A percentile compares a stretch with the other conserved stretches of the same genome.
Evolutionary conservation across 2,329 filamentous ascomycete species (phyloP).

Genomic region (Diaporthe nobilis): DNA sequence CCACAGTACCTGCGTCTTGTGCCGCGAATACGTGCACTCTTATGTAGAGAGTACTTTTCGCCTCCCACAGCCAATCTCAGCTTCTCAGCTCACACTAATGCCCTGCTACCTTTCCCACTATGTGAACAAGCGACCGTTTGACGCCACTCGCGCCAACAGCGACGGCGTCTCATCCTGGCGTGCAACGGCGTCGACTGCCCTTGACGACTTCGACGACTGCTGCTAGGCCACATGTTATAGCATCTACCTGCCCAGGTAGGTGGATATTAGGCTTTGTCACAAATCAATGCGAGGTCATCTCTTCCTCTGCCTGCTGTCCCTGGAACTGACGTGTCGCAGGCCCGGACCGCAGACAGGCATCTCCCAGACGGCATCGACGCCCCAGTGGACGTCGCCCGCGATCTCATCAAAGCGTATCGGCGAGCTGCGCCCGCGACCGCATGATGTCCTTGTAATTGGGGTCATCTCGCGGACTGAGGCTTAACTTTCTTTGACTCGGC

Average conservation of each 20-base stretch:
- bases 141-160: slow-evolving; percentile 29
- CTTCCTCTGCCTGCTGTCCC: neutral
- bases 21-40: fast-evolving
- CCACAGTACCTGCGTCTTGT: neutral
- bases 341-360: slow-evolving; percentile 25
- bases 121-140: slow-evolving; percentile 26
- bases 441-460: slow-evolving; percentile 27
- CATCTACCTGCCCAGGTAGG: neutral
- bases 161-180: slow-evolving; percentile 10
- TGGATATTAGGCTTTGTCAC: neutral
- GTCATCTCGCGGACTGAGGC: slow-evolving; percentile 31
- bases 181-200: slow-evolving; percentile 10
- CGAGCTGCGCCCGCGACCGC: slow-evolving; percentile 20
- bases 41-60: neutral
- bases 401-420: slow-evolving; percentile 33
- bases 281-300: slow-evolving; percentile 6
- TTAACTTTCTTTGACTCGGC: slow-evolving; percentile 25
- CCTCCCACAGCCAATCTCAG: neutral
- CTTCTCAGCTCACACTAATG: neutral
- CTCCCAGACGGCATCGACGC: slow-evolving; percentile 16
- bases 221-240: neutral
- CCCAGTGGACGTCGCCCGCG: slow-evolving; percentile 9
- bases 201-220: neutral
- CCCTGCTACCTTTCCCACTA: neutral
- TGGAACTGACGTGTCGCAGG: slow-evolving; percentile 17